Base-by-base conservation (phyloP, 805 yeast species). In the Saturnispora zaruensis region DNA sequence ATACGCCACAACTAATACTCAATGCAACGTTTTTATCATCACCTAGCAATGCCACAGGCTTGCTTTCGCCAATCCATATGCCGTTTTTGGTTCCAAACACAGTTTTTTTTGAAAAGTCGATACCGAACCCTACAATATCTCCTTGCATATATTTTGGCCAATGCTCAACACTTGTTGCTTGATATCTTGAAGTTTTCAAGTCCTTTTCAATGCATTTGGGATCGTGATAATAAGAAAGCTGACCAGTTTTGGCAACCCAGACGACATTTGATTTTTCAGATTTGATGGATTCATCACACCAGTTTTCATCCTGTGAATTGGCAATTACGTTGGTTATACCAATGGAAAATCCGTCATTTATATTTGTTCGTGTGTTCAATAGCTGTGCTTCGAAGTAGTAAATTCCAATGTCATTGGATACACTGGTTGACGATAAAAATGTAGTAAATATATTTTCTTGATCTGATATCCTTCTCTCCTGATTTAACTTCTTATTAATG, bases 21-120 rank as follows among this genome's bases (percentile, higher is more conserved):
- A 25, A n/a, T 24, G 20, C 20, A 30, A 23, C 18, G 7, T 18
- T 16, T 24, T 42, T 36, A 6, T 37, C 46, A 21, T 20, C 32
- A 14, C 36, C 24, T 11, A 48, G 5, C 21, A 48, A 34, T 21
- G 46, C 45, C 30, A 54, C n/a, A 9, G 47, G 37, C 3, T 30
- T 42, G 2, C 82, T 82, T 36, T 71, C 68, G 0, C 83, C 84
- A 41, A 79, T 60, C 37, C 64, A 68, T 3, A 85, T 73, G 2
- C 96, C 97, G 65, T 90, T 89, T 62, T 85, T 82, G 0, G 96
- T 89, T 55, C 79, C 78, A 58, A 89, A 90, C 2, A 87, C 73
- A 0, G 80, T 67, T 40, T 78, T 74, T 38, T 76, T 77, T 14
- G 75, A 69, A 57, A 78, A 84, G 67, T 89, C 84, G 23, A 88